Base-by-base conservation (phyloP, 768 basidiomycete genomes). In the Suillus brevipes region DNA sequence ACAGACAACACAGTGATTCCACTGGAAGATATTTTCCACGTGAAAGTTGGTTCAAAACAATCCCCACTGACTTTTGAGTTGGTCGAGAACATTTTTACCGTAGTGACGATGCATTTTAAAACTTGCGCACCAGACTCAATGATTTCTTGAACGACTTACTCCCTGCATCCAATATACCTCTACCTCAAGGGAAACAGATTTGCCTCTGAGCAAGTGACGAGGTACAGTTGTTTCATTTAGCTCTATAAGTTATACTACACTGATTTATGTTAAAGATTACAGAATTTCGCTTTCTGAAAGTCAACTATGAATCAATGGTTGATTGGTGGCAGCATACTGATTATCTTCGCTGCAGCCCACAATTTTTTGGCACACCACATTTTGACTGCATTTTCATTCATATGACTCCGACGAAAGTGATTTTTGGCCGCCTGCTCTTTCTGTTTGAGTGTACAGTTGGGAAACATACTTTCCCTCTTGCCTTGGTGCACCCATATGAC, bases 341-440 rank as follows among this genome's bases (percentile, higher is more conserved):
- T 61, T 70, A 72, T 50, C 66, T 80, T 8, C 65, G 69, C 8
- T 74, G 73, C 62, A 76, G 73, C 58, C 74, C 75, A 31, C 62
- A 63, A 0, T 80, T 79, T 62, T 70, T 74, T 60, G 53, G 69
- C 7, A 36, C 62, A 2, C 71, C 74, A 25, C 71, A 66, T 1
- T 77, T 73, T 61, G 72, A 76, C 61, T 74, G 40, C 63, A 71
- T 79, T 14, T 65, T 79, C 34, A 53, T 77, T 43, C 28, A 75
- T 10, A 67, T 68, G 2, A 20, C 55, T 47, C n/a, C n/a, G 2
- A 60, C 18, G 7, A 31, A 61, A 23, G 64, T 65, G 36, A 64
- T 58, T 31, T 74, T 77, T 67, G 72, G 61, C 9, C 63, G 64
- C 45, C 65, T 73, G 2, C 13, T 69, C 12, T 66, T 67, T 43